Percentiles rank a stretch among this genome's conserved stretches.
phyloP scores from a whole-genome alignment of 2,329 filamentous ascomycete species.

The Aspergillus novofumigatus region DNA sequence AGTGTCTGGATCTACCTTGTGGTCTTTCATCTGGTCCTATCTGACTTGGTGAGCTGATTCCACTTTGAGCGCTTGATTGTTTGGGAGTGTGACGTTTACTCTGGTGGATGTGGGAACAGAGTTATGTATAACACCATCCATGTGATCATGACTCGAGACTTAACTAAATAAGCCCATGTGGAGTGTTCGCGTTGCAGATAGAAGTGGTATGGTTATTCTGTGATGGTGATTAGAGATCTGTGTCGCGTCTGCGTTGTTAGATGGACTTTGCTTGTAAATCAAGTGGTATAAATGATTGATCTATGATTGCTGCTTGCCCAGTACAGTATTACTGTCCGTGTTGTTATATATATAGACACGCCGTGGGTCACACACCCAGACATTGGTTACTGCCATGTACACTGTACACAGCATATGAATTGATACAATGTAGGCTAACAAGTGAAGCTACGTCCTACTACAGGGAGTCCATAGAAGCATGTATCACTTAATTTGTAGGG shows the following conservation, averaged over 20 bases:
- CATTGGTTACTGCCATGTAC: no score
- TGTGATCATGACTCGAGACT: not conserved
- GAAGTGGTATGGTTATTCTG: not conserved
- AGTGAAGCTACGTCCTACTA: no score
- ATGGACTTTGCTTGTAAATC: not conserved
- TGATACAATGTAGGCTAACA: no score
- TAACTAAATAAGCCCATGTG: not conserved
- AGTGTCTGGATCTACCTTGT: slow-evolving; percentile 25
- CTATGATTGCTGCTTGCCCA: not conserved
- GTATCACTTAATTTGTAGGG: not conserved
- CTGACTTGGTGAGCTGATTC: not conserved
- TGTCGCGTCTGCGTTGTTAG: no score
- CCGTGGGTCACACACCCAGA: no score
- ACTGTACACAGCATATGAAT: no score
- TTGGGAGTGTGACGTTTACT: not conserved
- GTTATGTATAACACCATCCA: not conserved
- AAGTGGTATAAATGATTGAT: not conserved
- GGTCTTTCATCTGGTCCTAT: slow-evolving; percentile 15
- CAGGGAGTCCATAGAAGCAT: not conserved
- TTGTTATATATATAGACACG: no score
- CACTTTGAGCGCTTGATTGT: not conserved
- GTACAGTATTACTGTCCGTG: not conserved
- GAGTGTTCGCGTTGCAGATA: not conserved
- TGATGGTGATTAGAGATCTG: no score
- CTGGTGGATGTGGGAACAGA: not conserved